Evolutionary conservation across 164 flowering plant genomes (phyloP).

Genomic region (Chimonanthus salicifolius): DNA sequence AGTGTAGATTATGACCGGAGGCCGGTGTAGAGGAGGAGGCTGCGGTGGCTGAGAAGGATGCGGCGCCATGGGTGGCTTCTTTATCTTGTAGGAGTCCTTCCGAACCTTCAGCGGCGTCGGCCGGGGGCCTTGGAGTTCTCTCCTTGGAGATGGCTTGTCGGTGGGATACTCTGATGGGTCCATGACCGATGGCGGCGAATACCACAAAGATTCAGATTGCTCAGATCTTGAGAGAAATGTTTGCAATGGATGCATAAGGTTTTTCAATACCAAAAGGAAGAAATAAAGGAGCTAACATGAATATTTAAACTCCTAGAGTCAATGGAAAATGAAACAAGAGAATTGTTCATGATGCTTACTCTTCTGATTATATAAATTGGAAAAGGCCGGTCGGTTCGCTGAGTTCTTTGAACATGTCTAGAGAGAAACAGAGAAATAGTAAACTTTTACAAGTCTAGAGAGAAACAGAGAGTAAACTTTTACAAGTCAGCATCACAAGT

Average conservation of each 20-base stretch:
- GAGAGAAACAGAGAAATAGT: background rate
- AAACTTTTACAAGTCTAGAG: background rate
- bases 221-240: background rate
- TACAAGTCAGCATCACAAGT: too few relatives aligned
- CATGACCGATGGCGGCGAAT: constrained; percentile 1
- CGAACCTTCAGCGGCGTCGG: constrained; percentile 57
- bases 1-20: constrained; percentile 61
- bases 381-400: background rate
- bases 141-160: constrained; percentile 22
- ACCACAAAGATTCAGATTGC: background rate
- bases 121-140: constrained; percentile 65
- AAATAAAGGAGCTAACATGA: background rate
- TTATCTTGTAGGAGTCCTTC: constrained; percentile 68
- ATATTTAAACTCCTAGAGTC: constrained; percentile 3
- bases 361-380: background rate
- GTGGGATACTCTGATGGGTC: constrained; percentile 11
- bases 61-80: constrained; percentile 63
- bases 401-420: background rate
- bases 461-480: background rate
- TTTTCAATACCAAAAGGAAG: background rate
- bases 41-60: constrained; percentile 15
- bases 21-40: constrained; percentile 16
- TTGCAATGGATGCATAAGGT: background rate
- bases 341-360: background rate
- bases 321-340: constrained; percentile 3